Evolutionary conservation across 345 rosid genomes (phyloP).

Genomic region (Carallia pectinifolia): DNA sequence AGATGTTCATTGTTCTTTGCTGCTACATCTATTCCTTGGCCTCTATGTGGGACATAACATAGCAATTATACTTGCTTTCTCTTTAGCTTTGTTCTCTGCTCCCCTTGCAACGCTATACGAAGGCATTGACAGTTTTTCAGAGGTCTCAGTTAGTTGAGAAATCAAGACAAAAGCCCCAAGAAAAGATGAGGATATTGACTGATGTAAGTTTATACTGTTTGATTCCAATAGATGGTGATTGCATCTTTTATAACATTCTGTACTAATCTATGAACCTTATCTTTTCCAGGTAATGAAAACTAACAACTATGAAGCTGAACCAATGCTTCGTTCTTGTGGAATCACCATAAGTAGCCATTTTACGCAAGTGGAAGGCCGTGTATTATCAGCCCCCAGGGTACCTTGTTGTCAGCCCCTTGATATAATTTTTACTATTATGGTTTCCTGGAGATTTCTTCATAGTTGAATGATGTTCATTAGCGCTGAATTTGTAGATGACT

Average conservation of each 20-base stretch:
- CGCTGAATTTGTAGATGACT: neutral
- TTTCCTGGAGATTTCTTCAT: neutral
- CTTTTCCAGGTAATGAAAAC: slow-evolving; percentile 50
- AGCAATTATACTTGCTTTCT: neutral
- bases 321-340: slow-evolving; percentile 64
- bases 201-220: slow-evolving; percentile 8
- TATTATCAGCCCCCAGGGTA: slow-evolving; percentile 74
- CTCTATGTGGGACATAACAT: neutral
- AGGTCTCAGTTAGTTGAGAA: slow-evolving; percentile 79
- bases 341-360: slow-evolving; percentile 54
- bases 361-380: slow-evolving; percentile 79
- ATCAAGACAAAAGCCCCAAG: slow-evolving; percentile 91
- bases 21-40: neutral
- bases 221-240: slow-evolving; percentile 6
- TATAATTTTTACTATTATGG: neutral
- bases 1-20: neutral
- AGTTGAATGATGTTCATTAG: neutral
- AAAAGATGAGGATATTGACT: slow-evolving; percentile 52
- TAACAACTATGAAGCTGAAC: slow-evolving; percentile 69
- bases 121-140: slow-evolving; percentile 63
- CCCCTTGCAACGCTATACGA: slow-evolving; percentile 82
- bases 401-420: neutral
- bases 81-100: slow-evolving; percentile 67
- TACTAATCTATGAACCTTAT: neutral
- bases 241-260: neutral